Conservation (phyloP, 257 asterid species). For the Handroanthus guayacan region DNA sequence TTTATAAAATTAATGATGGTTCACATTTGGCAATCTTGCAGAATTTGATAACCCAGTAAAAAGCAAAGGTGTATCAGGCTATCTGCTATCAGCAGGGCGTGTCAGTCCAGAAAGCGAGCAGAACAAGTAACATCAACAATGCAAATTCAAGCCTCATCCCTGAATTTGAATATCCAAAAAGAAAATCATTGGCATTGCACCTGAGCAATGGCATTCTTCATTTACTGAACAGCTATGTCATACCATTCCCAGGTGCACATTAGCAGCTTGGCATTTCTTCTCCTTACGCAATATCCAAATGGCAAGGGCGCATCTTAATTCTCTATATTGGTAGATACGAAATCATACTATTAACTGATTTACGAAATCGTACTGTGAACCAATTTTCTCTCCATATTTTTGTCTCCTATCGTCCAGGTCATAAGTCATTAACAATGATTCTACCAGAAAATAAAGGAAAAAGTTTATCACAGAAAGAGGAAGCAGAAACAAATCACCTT, state of each 20-base stretch:
- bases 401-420: neutral
- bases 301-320: constrained; percentile 17
- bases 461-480: constrained; percentile 19
- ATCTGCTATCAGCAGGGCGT: neutral
- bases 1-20: neutral
- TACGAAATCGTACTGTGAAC: neutral
- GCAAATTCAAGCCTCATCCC: constrained; percentile 11
- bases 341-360: neutral
- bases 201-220: constrained; percentile 15
- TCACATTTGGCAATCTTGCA: neutral
- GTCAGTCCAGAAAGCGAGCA: neutral
- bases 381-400: constrained; percentile 4
- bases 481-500: constrained; percentile 50
- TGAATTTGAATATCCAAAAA: constrained; percentile 14
- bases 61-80: neutral
- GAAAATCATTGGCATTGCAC: neutral
- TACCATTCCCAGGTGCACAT: constrained; percentile 2
- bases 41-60: constrained; percentile 9
- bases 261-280: neutral
- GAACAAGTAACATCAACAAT: neutral
- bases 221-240: constrained; percentile 6
- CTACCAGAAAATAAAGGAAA: constrained; percentile 3
- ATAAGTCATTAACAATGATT: neutral
- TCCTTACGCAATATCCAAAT: constrained; percentile 2
- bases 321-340: neutral